These are phyloP conservation scores for Moesziomyces sp. DNA, from an alignment of 1,284 basidiomycete species.

Conservation along the genomic window DNA sequence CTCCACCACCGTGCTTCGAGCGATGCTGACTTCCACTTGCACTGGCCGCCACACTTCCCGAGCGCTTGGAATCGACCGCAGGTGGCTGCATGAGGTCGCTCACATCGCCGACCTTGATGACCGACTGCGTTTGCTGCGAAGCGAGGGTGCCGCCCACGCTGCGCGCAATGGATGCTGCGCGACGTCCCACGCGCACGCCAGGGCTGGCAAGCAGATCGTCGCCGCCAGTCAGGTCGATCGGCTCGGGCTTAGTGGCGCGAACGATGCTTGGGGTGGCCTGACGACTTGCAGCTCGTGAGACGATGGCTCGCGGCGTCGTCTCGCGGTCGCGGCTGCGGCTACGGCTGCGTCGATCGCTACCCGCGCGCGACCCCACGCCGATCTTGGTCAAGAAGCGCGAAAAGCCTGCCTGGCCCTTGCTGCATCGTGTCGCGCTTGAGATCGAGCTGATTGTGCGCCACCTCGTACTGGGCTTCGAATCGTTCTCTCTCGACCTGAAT, in stretches of 20 bases:
- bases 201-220: neutral
- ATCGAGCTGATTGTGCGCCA: neutral
- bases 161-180: neutral
- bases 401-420: neutral
- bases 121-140: neutral
- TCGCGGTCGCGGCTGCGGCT: conserved; percentile 11
- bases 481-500: neutral
- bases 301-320: too few relatives aligned
- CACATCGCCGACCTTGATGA: conserved; percentile 10
- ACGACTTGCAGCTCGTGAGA: neutral
- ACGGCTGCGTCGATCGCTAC: conserved; percentile 6
- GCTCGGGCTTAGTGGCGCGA: neutral
- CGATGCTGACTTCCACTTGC: too few relatives aligned
- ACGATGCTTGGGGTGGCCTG: neutral
- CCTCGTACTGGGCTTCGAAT: neutral
- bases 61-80: neutral
- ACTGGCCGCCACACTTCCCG: neutral
- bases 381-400: conserved; percentile 1
- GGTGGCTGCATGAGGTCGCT: conserved; percentile 5
- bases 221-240: conserved; percentile 4
- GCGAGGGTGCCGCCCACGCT: neutral
- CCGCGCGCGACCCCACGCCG: neutral
- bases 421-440: conserved; percentile 18
- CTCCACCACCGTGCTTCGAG: too few relatives aligned
- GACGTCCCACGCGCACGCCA: neutral